Base-by-base conservation (phyloP, 2,329 filamentous ascomycete genomes). In the Sclerotinia nivalis region DNA sequence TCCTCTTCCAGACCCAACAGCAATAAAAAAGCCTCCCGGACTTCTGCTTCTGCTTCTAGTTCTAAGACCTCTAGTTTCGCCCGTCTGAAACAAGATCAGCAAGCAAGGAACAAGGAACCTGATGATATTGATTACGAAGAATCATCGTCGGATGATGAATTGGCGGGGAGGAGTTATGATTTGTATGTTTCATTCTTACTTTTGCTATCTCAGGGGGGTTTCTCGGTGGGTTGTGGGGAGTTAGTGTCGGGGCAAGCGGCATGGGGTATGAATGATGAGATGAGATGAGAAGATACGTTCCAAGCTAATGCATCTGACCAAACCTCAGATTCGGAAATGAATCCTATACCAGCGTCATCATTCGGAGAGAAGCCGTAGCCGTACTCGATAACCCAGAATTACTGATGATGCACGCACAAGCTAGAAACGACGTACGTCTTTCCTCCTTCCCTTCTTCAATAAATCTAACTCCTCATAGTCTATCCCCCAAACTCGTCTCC, bases 31-130 rank as follows among this genome's bases (percentile, higher is more conserved):
- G 6, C 60, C 31, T 2, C 43, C 31, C 43, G 60, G 45, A 20
- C 47, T 45, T 40, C 55, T 47, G 40, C 22, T 37, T 25, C 34
- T 22, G 31, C 12, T 15, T n/a, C 31, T 8, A 49, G 55, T 34
- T 37, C 47, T 54, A 67, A 50, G 18, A 49, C 37, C 15, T 62
- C 69, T 1, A 65, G 34, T 22, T 85, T 86, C 77, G 86, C 84
- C 0, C 73, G 80, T 28, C 78, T 81, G 70, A 86, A 86, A 84
- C 84, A 85, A 74, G 86, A 89, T 76, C 82, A 82, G 8, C 87
- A 89, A 77, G 85, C 87, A 6, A 82, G 87, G 54, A 86, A 87
- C 66, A 87, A 87, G 75, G 83, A 88, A 71, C 84, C 85, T 0
- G 86, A 86, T 75, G 72, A 78, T 54, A 61, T 50, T 25, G 70